A percentile compares a stretch with the other conserved stretches of the same genome.
Evolutionary conservation across 2,329 filamentous ascomycete species (phyloP).

Genomic region (Botrytis aclada): DNA sequence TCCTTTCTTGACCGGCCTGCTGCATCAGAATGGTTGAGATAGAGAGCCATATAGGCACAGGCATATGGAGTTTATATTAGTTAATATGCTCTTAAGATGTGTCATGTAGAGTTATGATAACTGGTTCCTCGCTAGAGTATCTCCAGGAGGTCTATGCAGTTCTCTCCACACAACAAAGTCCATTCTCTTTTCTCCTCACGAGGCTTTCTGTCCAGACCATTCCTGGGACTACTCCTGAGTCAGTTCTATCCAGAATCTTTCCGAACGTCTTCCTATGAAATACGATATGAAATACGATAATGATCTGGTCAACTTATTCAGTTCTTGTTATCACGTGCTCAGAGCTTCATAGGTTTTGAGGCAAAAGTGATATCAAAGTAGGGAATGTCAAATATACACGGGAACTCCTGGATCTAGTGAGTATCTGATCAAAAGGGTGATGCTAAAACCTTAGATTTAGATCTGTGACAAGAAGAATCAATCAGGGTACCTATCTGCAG

Average conservation of each 20-base stretch:
- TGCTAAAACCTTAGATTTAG: background rate
- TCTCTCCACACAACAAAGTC: background rate
- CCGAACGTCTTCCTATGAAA: too few relatives aligned
- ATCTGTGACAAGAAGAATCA: background rate
- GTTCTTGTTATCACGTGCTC: background rate
- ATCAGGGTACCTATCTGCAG: background rate
- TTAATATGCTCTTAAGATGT: background rate
- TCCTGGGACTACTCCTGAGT: background rate
- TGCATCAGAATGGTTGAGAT: background rate
- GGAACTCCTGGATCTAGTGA: background rate
- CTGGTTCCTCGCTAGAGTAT: background rate
- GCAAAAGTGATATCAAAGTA: background rate
- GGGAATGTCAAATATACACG: background rate
- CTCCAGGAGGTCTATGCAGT: background rate
- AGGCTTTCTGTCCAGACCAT: background rate
- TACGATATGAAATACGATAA: too few relatives aligned
- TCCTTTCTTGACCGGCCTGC: background rate
- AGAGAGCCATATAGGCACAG: background rate
- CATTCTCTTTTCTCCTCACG: background rate
- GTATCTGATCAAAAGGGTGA: background rate
- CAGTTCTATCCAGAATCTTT: background rate
- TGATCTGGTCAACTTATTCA: background rate
- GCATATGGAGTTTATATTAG: background rate
- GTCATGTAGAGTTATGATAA: background rate
- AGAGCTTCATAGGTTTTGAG: too few relatives aligned